phyloP scores from a whole-genome alignment of 495 filamentous ascomycete species.

The Trichoderma orchidacearum region DNA sequence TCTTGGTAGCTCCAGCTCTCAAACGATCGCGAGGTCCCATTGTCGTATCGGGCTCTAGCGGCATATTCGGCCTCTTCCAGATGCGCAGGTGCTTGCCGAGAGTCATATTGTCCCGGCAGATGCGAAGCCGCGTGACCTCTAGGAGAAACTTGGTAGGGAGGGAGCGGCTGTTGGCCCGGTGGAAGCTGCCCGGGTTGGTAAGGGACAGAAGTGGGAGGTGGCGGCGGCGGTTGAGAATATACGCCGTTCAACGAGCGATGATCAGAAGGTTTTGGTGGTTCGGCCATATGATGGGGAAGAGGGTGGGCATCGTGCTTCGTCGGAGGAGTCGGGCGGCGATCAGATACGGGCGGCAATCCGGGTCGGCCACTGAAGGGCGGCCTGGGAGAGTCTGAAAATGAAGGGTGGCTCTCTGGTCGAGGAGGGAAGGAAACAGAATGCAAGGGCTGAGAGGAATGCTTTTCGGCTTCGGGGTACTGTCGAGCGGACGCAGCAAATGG shows the following conservation, averaged over 20 bases:
- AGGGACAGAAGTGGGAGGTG: slow-evolving; percentile 17
- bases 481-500: slow-evolving; percentile 16
- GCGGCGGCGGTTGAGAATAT: slow-evolving; percentile 13
- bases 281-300: background rate
- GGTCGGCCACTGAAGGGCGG: slow-evolving; percentile 13
- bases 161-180: slow-evolving; percentile 23
- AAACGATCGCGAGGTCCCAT: slow-evolving; percentile 25
- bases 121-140: slow-evolving; percentile 17
- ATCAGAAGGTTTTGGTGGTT: slow-evolving; percentile 6
- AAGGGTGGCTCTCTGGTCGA: slow-evolving; percentile 14
- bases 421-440: slow-evolving; percentile 15
- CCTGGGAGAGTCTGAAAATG: slow-evolving; percentile 19
- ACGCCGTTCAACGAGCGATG: slow-evolving; percentile 10
- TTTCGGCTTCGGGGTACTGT: slow-evolving; percentile 14
- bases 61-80: slow-evolving; percentile 21
- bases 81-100: slow-evolving; percentile 21
- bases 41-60: slow-evolving; percentile 18
- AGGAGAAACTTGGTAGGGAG: slow-evolving; percentile 27
- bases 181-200: slow-evolving; percentile 24
- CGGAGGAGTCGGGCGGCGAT: slow-evolving; percentile 15
- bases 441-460: slow-evolving; percentile 19
- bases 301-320: slow-evolving; percentile 12
- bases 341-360: slow-evolving; percentile 16
- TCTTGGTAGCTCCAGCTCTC: slow-evolving; percentile 29
- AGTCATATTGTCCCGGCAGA: slow-evolving; percentile 25